A percentile compares a stretch with the other conserved stretches of the same genome.
Conservation (phyloP, 495 filamentous ascomycete species). For the Neurospora sp. region DNA sequence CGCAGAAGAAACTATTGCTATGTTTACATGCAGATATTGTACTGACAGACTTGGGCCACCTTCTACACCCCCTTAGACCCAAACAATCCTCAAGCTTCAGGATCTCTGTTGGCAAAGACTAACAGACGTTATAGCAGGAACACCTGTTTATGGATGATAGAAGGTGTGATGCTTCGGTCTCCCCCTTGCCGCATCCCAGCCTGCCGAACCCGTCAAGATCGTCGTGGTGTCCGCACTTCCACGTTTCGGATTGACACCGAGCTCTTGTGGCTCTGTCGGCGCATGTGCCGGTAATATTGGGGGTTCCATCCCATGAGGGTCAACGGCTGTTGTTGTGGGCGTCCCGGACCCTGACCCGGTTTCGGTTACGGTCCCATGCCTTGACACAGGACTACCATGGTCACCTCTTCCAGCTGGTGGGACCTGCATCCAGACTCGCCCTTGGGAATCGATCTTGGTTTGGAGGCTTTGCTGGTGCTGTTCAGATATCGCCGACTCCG, state of each 20-base stretch:
- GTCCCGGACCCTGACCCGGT: neutral
- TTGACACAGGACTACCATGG: neutral
- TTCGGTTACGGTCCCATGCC: neutral
- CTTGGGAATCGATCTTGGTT: slow-evolving; percentile 14
- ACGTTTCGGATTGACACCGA: neutral
- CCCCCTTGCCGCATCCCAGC: slow-evolving; percentile 8
- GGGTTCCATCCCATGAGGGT: neutral
- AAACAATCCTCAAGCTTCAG: neutral
- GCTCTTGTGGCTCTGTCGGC: slow-evolving; percentile 5
- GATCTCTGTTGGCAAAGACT: neutral
- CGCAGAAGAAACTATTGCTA: neutral
- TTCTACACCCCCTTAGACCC: neutral
- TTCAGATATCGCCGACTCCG: neutral
- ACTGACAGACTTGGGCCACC: neutral
- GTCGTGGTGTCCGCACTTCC: neutral
- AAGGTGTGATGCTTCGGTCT: slow-evolving; percentile 12
- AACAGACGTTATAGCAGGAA: neutral
- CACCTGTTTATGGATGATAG: slow-evolving; percentile 12
- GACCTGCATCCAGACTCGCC: slow-evolving; percentile 19
- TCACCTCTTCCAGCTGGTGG: slow-evolving; percentile 2
- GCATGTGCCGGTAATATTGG: neutral
- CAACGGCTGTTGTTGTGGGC: neutral
- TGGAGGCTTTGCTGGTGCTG: neutral
- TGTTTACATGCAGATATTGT: neutral
- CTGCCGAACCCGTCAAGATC: neutral